phyloP scores from a whole-genome alignment of 208 protist genomes.

The Crithidia thermophila region DNA sequence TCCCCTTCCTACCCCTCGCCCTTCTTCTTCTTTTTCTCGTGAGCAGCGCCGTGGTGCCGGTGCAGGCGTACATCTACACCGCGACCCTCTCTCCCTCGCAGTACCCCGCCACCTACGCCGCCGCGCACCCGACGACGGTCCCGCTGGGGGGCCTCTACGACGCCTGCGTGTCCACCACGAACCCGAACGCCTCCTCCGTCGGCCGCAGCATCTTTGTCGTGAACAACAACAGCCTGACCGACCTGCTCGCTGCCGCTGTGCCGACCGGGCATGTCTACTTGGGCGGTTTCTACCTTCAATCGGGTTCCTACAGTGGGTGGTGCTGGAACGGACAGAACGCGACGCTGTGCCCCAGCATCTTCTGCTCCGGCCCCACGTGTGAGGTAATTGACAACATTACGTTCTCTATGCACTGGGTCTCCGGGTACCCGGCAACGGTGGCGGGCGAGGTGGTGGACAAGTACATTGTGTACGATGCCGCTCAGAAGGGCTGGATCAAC shows the following conservation, averaged over 20 bases:
- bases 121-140: background rate
- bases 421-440: constrained; percentile 12
- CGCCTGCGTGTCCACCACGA: background rate
- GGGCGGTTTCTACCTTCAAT: constrained; percentile 9
- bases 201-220: background rate
- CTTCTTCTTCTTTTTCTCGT: background rate
- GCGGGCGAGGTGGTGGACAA: background rate
- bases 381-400: background rate
- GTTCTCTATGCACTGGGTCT: background rate
- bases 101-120: constrained; percentile 6
- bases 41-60: background rate
- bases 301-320: background rate
- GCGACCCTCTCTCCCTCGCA: background rate
- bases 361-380: background rate
- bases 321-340: background rate
- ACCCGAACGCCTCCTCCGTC: background rate
- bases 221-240: background rate
- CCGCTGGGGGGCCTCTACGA: background rate
- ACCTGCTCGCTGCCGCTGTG: background rate
- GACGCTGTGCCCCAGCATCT: background rate
- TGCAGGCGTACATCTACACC: background rate
- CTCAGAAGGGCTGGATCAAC: constrained; percentile 12
- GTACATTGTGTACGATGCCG: constrained; percentile 25
- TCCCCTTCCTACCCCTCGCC: background rate
- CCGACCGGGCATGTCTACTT: background rate